Percentiles rank a stretch among this genome's conserved stretches.
Conservation (phyloP, 352 stramenopile species). For the Globisporangium paddicum region DNA sequence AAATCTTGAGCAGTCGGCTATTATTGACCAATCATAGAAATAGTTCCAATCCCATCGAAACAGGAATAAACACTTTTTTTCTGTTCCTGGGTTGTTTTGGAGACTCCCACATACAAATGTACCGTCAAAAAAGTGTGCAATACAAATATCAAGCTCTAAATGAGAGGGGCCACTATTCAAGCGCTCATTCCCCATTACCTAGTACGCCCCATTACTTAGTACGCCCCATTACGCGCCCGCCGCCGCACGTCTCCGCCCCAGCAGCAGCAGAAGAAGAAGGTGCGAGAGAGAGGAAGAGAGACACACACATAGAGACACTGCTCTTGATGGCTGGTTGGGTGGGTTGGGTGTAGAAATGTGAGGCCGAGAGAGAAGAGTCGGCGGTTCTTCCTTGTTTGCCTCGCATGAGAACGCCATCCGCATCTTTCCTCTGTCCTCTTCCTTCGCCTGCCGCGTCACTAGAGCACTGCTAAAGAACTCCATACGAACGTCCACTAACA, state of each 20-base stretch:
- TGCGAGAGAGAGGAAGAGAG: not conserved
- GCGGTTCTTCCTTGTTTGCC: not conserved
- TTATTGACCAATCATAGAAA: no score
- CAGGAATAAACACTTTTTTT: no score
- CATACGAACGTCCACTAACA: not conserved
- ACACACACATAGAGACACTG: not conserved
- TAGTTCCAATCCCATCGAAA: no score
- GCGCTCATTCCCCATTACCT: no score
- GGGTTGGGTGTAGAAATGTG: not conserved
- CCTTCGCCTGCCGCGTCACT: not conserved
- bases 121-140: no score
- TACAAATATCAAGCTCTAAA: no score
- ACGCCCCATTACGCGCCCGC: conserved; percentile 5
- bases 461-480: not conserved
- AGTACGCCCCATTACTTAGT: no score
- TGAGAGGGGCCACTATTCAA: no score
- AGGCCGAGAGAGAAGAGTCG: not conserved
- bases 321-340: not conserved
- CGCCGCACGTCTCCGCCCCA: conserved; percentile 1
- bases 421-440: not conserved
- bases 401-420: not conserved
- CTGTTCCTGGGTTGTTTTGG: no score
- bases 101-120: no score
- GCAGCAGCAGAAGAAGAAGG: conserved; percentile 1
- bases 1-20: no score